Base-by-base conservation (phyloP, 805 yeast species). In the Metschnikowia continentalis region DNA sequence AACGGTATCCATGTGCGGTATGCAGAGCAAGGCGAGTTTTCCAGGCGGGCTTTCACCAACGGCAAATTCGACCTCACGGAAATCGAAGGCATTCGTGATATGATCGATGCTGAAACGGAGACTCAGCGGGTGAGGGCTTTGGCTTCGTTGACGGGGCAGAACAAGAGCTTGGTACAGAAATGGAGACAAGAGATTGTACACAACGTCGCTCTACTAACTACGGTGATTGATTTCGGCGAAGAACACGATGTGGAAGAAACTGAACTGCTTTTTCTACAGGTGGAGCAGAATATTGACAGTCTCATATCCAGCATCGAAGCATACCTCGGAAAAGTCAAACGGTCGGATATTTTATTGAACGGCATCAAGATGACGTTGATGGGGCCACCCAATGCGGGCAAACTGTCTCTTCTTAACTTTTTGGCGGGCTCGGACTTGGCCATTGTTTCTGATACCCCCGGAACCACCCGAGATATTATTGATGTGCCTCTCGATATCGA, bases 311-410 rank as follows among this genome's bases (percentile, higher is more conserved):
- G 84, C 32, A 72, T 90, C 13, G 50, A 60, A 0, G 50, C 62
- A 13, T 80, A 78, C 56, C 58, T 82, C 22, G 43, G 54, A 1
- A 80, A 74, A 59, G 79, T 84, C 5, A 72, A 73, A 37, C 69
- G 81, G 48, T 79, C 89, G 0, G 87, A 83, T 56, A 70, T 91
- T 1, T 65, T 92, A 14, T 66, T 84, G 38, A 74, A 78, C 22
- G 99, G 99, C 1, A 82, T 92, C 30, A 81, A 80, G 51, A 60
- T 91, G 23, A 82, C 85, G 0, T 70, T 94, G 8, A 56, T 91
- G 13, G 99, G 99, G 0, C 94, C 96, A 6, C 97, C 99, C 1
- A 94, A 94, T 66, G 97, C 96, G 1, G 99, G 99, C 0, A 94
- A 94, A 64, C 90, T 97, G 3, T 88, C 96, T 1, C 68, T 94